Evolutionary conservation across 2,329 filamentous ascomycete genomes (phyloP).

Genomic region (Aspergillus fijiensis): DNA sequence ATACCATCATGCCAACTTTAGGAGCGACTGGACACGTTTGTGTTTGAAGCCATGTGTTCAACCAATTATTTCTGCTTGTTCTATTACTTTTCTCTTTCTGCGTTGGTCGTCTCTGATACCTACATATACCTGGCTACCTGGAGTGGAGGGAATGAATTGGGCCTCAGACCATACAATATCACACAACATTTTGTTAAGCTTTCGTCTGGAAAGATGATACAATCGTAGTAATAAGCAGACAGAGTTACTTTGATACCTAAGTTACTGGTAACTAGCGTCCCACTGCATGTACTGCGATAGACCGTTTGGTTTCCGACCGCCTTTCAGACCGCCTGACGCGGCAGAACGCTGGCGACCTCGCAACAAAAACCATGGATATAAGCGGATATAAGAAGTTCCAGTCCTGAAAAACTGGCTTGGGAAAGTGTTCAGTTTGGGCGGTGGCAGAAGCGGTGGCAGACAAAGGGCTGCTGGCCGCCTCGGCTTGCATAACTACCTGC

Average conservation of each 20-base stretch:
- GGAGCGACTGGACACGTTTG: background rate
- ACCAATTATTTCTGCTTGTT: background rate
- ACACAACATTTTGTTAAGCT: too few relatives aligned
- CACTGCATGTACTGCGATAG: too few relatives aligned
- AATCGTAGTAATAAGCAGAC: too few relatives aligned
- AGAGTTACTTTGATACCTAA: too few relatives aligned
- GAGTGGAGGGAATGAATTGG: background rate
- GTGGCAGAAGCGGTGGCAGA: background rate
- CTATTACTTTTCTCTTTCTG: background rate
- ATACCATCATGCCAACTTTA: background rate
- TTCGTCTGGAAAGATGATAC: background rate
- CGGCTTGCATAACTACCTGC: too few relatives aligned
- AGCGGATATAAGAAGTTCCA: background rate
- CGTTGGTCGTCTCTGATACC: background rate
- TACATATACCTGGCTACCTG: background rate
- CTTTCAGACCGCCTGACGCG: background rate
- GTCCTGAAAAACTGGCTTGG: background rate
- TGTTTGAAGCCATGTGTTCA: background rate
- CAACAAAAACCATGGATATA: background rate
- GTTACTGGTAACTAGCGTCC: too few relatives aligned
- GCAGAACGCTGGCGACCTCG: background rate
- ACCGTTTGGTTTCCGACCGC: background rate
- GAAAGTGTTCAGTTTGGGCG: background rate
- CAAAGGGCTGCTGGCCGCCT: background rate
- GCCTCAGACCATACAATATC: background rate